These are phyloP conservation scores for Pyricularia sp. DNA, from an alignment of 2,329 filamentous ascomycete species.

Conservation along the genomic window DNA sequence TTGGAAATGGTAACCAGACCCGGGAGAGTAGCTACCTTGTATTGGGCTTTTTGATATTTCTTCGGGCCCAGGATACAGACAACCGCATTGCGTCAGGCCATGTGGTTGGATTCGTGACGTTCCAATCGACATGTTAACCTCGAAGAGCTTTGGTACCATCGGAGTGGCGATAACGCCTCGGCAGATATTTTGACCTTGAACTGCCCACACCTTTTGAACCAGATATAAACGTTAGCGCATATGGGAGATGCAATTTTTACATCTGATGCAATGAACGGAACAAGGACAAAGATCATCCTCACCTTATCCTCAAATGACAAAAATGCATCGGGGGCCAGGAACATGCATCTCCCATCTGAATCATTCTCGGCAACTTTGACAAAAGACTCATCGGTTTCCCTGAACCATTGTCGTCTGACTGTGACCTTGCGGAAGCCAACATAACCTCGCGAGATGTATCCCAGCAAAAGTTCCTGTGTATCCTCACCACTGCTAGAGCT, in stretches of 20 bases:
- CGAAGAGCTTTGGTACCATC: constrained; percentile 34
- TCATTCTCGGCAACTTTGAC: constrained; percentile 28
- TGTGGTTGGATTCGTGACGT: constrained; percentile 19
- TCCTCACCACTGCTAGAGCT: constrained; percentile 27
- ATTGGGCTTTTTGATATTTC: constrained; percentile 29
- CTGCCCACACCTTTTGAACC: constrained; percentile 27
- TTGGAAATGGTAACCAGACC: neutral
- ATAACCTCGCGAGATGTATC: constrained; percentile 37
- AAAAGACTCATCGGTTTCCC: constrained; percentile 17
- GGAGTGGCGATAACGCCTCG: constrained; percentile 43
- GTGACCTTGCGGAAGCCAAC: constrained; percentile 41
- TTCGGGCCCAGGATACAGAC: constrained; percentile 22
- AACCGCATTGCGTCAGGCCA: constrained; percentile 29
- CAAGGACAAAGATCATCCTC: constrained; percentile 9
- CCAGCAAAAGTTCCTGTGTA: constrained; percentile 27
- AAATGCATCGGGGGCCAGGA: constrained; percentile 38
- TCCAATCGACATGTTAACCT: constrained; percentile 27
- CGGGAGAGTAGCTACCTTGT: constrained; percentile 21
- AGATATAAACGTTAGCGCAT: neutral
- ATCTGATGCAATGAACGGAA: neutral
- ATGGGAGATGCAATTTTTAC: neutral
- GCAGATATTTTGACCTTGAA: constrained; percentile 24
- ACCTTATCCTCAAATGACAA: constrained; percentile 42
- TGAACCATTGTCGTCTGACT: constrained; percentile 21
- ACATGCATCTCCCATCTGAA: constrained; percentile 32